Evolutionary conservation across 768 basidiomycete genomes (phyloP).

Genomic region (Tylopilus sp.): DNA sequence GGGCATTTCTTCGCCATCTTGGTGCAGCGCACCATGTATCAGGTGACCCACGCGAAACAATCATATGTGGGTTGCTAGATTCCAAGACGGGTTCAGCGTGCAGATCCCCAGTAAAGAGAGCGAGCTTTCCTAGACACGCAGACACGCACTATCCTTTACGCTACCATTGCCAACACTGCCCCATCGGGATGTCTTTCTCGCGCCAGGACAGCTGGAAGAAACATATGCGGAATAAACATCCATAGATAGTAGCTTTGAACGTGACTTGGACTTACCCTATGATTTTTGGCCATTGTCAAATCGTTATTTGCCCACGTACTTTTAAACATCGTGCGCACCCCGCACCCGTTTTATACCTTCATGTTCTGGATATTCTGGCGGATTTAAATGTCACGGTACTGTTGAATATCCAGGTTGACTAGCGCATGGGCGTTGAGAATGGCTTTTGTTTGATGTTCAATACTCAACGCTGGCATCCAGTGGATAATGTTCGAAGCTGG

Average conservation of each 20-base stretch:
- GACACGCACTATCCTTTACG: conserved; percentile 19
- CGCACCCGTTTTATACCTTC: no score
- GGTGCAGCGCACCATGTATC: conserved; percentile 7
- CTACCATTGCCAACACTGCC: conserved; percentile 13
- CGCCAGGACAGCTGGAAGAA: conserved; percentile 16
- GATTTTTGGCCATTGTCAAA: neutral
- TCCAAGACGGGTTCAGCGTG: conserved; percentile 6
- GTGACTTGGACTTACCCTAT: neutral
- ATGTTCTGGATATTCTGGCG: no score
- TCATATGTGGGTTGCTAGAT: conserved; percentile 13
- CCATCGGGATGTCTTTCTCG: conserved; percentile 14
- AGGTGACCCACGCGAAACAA: neutral
- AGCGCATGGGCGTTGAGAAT: no score
- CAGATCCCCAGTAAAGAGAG: neutral
- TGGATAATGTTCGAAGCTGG: neutral
- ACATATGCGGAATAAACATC: conserved; percentile 15
- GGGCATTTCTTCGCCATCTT: no score
- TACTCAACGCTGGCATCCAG: neutral
- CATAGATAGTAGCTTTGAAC: neutral
- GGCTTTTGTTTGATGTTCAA: neutral
- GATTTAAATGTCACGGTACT: no score
- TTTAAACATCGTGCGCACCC: neutral
- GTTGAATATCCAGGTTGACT: no score
- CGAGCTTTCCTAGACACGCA: conserved; percentile 15
- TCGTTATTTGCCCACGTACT: neutral